Conservation (phyloP, 2,329 filamentous ascomycete species). For the Albifimbria verrucaria region DNA sequence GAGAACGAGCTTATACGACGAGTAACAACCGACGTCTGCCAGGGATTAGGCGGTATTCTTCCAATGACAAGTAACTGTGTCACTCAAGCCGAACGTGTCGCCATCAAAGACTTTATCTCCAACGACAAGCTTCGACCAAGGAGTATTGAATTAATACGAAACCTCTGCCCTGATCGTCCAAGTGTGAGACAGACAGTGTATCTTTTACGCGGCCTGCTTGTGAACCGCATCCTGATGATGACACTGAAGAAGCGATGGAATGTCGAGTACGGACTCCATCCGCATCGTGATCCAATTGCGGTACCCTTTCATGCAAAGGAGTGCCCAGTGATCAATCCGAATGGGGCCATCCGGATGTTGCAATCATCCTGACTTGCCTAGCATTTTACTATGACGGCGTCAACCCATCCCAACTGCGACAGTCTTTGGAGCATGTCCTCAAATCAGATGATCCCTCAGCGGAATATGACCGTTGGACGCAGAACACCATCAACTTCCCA, state of each 20-base stretch:
- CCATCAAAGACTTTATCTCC: conserved; percentile 20
- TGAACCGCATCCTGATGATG: conserved; percentile 56
- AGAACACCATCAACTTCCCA: conserved; percentile 41
- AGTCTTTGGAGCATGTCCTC: conserved; percentile 48
- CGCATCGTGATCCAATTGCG: conserved; percentile 58
- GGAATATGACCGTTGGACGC: conserved; percentile 53
- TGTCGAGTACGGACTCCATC: conserved; percentile 61
- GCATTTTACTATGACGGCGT: conserved; percentile 66
- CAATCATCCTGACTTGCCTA: conserved; percentile 63
- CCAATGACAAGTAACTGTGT: conserved; percentile 15
- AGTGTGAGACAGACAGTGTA: conserved; percentile 34
- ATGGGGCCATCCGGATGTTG: conserved; percentile 66
- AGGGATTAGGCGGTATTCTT: conserved; percentile 16
- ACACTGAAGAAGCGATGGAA: conserved; percentile 64
- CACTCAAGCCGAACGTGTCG: conserved; percentile 15
- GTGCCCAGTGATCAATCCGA: conserved; percentile 61
- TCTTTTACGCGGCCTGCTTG: conserved; percentile 61
- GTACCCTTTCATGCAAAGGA: conserved; percentile 42
- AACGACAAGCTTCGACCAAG: conserved; percentile 7
- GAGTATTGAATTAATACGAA: conserved; percentile 10
- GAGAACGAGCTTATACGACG: conserved; percentile 37
- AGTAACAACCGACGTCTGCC: conserved; percentile 17
- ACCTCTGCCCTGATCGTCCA: conserved; percentile 16
- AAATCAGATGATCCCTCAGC: conserved; percentile 52
- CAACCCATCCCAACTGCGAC: conserved; percentile 42